Base-by-base conservation (phyloP, 805 yeast genomes). In the Cyberlindnera petersonii region DNA sequence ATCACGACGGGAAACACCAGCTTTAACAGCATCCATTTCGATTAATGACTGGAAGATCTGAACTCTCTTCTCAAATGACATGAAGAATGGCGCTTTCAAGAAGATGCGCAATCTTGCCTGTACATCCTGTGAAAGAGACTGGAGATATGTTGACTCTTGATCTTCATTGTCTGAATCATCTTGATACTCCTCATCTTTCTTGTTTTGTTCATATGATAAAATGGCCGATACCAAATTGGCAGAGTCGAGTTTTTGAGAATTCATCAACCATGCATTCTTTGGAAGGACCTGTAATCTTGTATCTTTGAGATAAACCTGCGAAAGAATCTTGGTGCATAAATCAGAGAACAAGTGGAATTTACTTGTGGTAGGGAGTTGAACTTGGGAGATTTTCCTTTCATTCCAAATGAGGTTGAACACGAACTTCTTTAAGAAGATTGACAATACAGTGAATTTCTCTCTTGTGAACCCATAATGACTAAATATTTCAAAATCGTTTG, bases 11-110 rank as follows among this genome's bases (percentile, higher is more conserved):
- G 32, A 16, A 11, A 53, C 15, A n/a, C 42, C 56, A 7, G 58
- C 36, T 26, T 57, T 38, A 26, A 55, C 55, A 43, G 67, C 65
- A 52, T 87, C 95, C 9, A 66, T 45, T 4, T 68, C 71, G 26
- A 86, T 74, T 39, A 86, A 66, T 9, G 66, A 58, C 44, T 83
- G 85, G 55, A 91, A 86, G 1, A 86, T 66, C 35, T 71, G 72
- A 0, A 86, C 96, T 33, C 98, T 68, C 24, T 75, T 72, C 18
- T 72, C 71, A 58, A 91, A 91, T 0, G 86, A 77, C 6, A 91
- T 68, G 64, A 88, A 82, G 55, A 85, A 91, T 3, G 98, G 96
- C 3, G 81, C 64, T 35, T 75, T 71, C 1, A 73, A 66, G 32
- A 86, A 67, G 0, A 89, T 64, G 31, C 74, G 76, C 17, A 74